Base-by-base conservation (phyloP, 176 grass and related monocot species). In the Triticum monococcum region DNA sequence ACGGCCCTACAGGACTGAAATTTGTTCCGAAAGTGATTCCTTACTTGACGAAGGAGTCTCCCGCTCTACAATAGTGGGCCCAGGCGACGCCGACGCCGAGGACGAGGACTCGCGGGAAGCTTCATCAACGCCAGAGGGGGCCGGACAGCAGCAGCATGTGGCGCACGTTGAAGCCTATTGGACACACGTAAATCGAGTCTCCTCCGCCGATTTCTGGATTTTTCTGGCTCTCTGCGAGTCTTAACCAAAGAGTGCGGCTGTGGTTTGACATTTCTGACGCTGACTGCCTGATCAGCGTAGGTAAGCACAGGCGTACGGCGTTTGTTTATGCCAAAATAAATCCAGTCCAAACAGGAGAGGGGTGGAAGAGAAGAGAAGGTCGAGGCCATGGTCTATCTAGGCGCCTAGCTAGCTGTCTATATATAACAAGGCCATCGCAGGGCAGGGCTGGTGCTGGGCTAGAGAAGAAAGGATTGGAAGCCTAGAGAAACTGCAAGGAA, bases 221-320 rank as follows among this genome's bases (percentile, higher is more conserved):
- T 32, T 54, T 54, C 5, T 54, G 50, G 16, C 50, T 69, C 7
- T 85, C 84, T 43, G 4, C 77, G 69, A 85, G 76, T 85, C 50
- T 52, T 54, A 77, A 83, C 86, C 83, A 80, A 93, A 86, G 87
- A 82, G 81, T 85, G 85, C 76, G 85, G 82, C 56, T 31, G 62
- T 89, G 67, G 67, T 82, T 88, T 92, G 90, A 95, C 90, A 95
- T 75, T 86, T 89, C 52, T 56, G 83, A 90, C 41, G 80, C 72
- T 89, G 89, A 86, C 91, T 65, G 61, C 84, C 78, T 88, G 75
- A 77, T 48, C 71, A 14, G 43, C 88, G 62, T 88, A 90, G 89
- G 87, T 91, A 87, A 40, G 38, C 37, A 38, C 37, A 7, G 37
- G 38, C 40, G 40, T 41, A 41, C 40, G 40, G 40, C 40, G 40